A percentile compares a stretch with the other conserved stretches of the same genome.
Conservation (phyloP, 805 yeast species). For the Candida pseudofarinosa region DNA sequence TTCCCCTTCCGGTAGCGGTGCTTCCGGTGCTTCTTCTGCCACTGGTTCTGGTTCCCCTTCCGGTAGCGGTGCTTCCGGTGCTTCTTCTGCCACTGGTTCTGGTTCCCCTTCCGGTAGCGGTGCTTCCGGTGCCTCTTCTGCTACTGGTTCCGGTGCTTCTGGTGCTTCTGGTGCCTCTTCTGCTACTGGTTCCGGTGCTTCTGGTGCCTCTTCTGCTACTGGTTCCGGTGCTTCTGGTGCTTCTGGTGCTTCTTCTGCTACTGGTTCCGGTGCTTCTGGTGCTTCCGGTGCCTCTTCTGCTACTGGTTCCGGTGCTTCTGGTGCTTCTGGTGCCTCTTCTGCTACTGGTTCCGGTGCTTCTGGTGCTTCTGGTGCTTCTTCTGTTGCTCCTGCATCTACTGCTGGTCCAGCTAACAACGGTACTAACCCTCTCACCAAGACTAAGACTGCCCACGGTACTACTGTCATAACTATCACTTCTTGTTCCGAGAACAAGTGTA, state of each 20-base stretch:
- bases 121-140: neutral
- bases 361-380: neutral
- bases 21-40: too few relatives aligned
- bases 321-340: neutral
- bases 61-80: conserved; percentile 2
- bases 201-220: too few relatives aligned
- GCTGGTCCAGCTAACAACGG: neutral
- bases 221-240: neutral
- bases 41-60: conserved; percentile 4
- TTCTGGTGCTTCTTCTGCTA: conserved; percentile 1
- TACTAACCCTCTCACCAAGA: neutral
- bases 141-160: conserved; percentile 2
- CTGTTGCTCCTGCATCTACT: neutral
- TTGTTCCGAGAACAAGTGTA: conserved; percentile 29
- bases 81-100: conserved; percentile 1
- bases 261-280: conserved; percentile 1
- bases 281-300: neutral
- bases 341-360: neutral
- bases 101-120: conserved; percentile 2
- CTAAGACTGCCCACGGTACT: conserved; percentile 12
- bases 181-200: conserved; percentile 1
- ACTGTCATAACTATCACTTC: conserved; percentile 31
- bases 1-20: conserved; percentile 3
- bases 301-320: neutral
- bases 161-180: conserved; percentile 2